Evolutionary conservation across 2,329 filamentous ascomycete genomes (phyloP), one percentile per base, ranked within the genome.

Genomic region (Ophiostoma angusticollis): DNA sequence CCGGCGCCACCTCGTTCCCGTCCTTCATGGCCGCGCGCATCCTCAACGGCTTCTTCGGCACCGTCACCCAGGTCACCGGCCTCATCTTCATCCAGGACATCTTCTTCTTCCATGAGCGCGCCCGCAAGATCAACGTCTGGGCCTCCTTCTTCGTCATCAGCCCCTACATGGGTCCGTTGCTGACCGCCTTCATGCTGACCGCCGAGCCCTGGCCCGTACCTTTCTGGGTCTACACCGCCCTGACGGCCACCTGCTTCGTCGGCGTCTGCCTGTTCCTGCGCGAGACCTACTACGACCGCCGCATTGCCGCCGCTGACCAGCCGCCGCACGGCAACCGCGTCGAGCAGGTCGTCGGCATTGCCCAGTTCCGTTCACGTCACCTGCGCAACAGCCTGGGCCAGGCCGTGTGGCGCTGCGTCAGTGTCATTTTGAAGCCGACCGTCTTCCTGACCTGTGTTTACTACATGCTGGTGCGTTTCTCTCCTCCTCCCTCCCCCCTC

Each of bases 31-130:
- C 61, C 3, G 62, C 63, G 4, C 61, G 64, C 22, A 65, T 67
- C 32, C 52, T 67, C 24, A 66, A 63, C 44, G 61, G 67, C 16
- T 62, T 69, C 45, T 68, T 69, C 50, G 59, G 58, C 24, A 67
- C 64, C 5, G 61, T 62, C 7, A 51, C 54, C 7, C 64, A 67
- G 42, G 60, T 57, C 5, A 58, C 60, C 13, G 66, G 65, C 9
- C 56, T 74, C 37, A 65, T 68, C 47, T 67, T 67, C 49, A 65
- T 72, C 50, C 66, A 72, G 39, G 72, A 76, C 51, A 61, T 73
- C 41, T 77, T 72, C 57, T 75, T 72, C 57, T 72, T 74, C 53
- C 72, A 76, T 47, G 64, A 74, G 44, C 58, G 67, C 25, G 64
- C 65, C 1, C 53, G 64, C 17, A 68, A 68, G 50, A 67, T 68